Percentiles rank a stretch among this genome's conserved stretches.
Evolutionary conservation across 768 basidiomycete genomes (phyloP).

Genomic region (Phallus indusiatus): DNA sequence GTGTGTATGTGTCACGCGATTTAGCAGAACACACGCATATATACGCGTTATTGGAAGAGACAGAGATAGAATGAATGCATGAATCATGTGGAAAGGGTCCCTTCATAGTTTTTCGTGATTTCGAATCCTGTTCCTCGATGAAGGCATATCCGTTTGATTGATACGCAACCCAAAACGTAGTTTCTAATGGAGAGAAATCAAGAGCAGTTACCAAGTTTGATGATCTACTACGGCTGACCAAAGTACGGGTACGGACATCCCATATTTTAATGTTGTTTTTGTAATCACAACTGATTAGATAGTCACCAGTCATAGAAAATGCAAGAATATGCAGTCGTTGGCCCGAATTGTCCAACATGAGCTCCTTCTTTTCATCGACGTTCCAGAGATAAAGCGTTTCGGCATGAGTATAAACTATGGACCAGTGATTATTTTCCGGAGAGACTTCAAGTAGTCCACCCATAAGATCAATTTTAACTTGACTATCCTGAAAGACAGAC

Average conservation of each 20-base stretch:
- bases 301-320: background rate
- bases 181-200: too few species aligned
- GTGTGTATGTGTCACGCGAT: too few species aligned
- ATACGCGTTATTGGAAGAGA: background rate
- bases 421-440: background rate
- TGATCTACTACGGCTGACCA: too few species aligned
- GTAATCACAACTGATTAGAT: background rate
- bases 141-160: background rate
- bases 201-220: background rate
- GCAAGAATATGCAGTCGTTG: background rate
- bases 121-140: background rate
- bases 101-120: background rate
- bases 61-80: background rate
- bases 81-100: background rate
- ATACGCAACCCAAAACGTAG: background rate
- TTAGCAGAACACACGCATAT: too few species aligned
- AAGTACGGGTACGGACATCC: too few species aligned
- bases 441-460: background rate
- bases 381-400: background rate
- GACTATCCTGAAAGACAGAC: background rate
- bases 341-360: background rate
- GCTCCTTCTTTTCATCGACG: background rate
- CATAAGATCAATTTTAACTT: background rate
- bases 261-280: slow-evolving; percentile 10
- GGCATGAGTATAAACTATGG: background rate